These are phyloP conservation scores for Hippophae rhamnoides DNA, from an alignment of 306 rosid species.

Conservation along the genomic window DNA sequence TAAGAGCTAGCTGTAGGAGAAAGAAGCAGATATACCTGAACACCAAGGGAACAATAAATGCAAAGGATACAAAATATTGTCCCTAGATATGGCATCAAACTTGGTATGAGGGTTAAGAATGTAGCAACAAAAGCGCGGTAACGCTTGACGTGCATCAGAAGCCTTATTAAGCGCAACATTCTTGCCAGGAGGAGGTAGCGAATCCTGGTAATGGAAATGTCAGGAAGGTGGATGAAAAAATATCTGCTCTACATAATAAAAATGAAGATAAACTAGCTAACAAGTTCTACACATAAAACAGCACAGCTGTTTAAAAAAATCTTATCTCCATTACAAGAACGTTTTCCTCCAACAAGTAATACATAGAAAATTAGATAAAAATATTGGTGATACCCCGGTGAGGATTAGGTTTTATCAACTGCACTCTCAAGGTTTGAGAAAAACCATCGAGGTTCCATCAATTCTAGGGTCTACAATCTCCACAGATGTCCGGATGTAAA, in stretches of 20 bases:
- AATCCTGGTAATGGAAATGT: conserved; percentile 52
- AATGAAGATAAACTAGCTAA: background rate
- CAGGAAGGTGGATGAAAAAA: conserved; percentile 3
- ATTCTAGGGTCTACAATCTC: too few species aligned
- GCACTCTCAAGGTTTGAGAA: too few species aligned
- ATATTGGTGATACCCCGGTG: too few species aligned
- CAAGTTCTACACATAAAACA: background rate
- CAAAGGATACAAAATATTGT: conserved; percentile 75
- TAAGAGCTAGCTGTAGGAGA: conserved; percentile 13
- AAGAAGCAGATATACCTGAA: conserved; percentile 54
- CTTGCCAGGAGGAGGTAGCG: conserved; percentile 96
- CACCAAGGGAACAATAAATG: conserved; percentile 78
- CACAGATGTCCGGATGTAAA: too few species aligned
- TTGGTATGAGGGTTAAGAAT: conserved; percentile 83
- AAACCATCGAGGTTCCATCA: too few species aligned
- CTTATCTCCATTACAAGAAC: too few species aligned
- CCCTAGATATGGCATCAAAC: conserved; percentile 97
- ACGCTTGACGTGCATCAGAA: conserved; percentile 71
- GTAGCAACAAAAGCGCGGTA: conserved; percentile 90
- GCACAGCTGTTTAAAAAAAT: background rate
- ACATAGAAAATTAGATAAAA: too few species aligned
- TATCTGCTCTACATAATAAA: background rate
- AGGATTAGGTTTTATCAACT: too few species aligned
- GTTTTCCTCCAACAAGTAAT: too few species aligned
- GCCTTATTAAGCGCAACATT: conserved; percentile 80